phyloP scores from a whole-genome alignment of 2,329 filamentous ascomycete species.

The Tolypocladium capitatum region DNA sequence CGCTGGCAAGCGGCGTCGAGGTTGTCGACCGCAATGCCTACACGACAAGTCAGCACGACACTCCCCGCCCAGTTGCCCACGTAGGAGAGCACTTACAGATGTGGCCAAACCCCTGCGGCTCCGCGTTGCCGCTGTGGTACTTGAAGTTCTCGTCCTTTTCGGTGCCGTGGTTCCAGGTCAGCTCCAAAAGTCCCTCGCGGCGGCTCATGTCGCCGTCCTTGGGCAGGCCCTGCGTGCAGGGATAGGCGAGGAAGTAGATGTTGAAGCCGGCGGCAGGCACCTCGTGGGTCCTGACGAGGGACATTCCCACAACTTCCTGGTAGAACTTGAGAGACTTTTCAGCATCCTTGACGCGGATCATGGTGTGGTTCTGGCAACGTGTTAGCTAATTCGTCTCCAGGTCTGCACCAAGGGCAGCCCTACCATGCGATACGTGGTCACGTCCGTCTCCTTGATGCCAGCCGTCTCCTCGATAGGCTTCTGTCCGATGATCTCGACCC shows the following conservation, averaged over 20 bases:
- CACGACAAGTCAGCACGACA: not conserved
- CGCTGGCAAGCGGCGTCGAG: conserved; percentile 76
- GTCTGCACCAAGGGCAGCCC: conserved; percentile 4
- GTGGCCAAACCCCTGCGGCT: conserved; percentile 90
- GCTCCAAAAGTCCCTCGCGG: conserved; percentile 74
- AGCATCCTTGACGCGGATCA: conserved; percentile 83
- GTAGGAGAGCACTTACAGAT: conserved; percentile 49
- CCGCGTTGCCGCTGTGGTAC: conserved; percentile 85
- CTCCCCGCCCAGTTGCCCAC: not conserved
- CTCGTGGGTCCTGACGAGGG: conserved; percentile 59
- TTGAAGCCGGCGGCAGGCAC: conserved; percentile 64
- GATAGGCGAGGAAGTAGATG: conserved; percentile 85
- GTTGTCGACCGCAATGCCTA: conserved; percentile 71
- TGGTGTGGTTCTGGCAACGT: conserved; percentile 60
- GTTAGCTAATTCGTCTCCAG: not conserved
- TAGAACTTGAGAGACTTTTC: conserved; percentile 67
- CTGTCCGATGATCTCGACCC: conserved; percentile 72
- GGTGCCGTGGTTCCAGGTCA: conserved; percentile 75
- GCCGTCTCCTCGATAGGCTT: conserved; percentile 61
- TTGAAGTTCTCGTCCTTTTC: conserved; percentile 74
- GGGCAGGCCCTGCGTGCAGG: conserved; percentile 38
- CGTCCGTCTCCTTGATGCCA: conserved; percentile 57
- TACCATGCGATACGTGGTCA: conserved; percentile 60
- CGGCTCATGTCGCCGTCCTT: conserved; percentile 43
- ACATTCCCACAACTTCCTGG: conserved; percentile 82